Percentiles rank a stretch among this genome's conserved stretches.
Evolutionary conservation across 768 basidiomycete genomes (phyloP).

Genomic region (Cytidiella melzeri): DNA sequence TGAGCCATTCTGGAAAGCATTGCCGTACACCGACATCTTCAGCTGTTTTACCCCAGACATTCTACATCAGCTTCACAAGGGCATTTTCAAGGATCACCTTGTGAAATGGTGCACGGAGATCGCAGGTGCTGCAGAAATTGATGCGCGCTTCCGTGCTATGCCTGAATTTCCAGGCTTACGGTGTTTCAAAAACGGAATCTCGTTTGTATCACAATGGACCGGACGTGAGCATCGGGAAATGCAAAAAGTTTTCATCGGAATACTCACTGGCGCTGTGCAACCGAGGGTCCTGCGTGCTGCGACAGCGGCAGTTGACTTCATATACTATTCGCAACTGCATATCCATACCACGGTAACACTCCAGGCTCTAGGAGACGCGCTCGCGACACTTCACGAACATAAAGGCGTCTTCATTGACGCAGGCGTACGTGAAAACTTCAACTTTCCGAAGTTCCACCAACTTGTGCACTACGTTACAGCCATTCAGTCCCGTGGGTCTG

Average conservation of each 20-base stretch:
- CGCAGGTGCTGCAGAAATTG: slow-evolving; percentile 11
- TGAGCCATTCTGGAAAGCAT: slow-evolving; percentile 25
- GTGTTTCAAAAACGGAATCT: slow-evolving; percentile 19
- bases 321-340: slow-evolving; percentile 32
- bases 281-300: slow-evolving; percentile 23
- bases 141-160: slow-evolving; percentile 9
- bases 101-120: slow-evolving; percentile 22
- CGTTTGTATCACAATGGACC: slow-evolving; percentile 34
- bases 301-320: slow-evolving; percentile 31
- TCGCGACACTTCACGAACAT: slow-evolving; percentile 22
- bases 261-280: slow-evolving; percentile 11
- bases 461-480: slow-evolving; percentile 16
- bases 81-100: slow-evolving; percentile 39
- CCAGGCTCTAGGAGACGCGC: slow-evolving; percentile 17
- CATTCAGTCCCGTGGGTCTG: slow-evolving; percentile 14
- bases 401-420: slow-evolving; percentile 13
- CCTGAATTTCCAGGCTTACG: slow-evolving; percentile 8
- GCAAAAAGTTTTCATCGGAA: slow-evolving; percentile 15
- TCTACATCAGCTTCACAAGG: slow-evolving; percentile 43
- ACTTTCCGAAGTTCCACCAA: slow-evolving; percentile 22
- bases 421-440: too few relatives aligned
- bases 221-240: slow-evolving; percentile 32
- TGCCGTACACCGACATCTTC: slow-evolving; percentile 37
- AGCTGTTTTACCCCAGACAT: slow-evolving; percentile 29
- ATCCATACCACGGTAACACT: slow-evolving; percentile 28